Percentiles rank a stretch among this genome's conserved stretches.
Evolutionary conservation across 2,329 filamentous ascomycete species (phyloP).

Genomic region (Sclerotinia glacialis): DNA sequence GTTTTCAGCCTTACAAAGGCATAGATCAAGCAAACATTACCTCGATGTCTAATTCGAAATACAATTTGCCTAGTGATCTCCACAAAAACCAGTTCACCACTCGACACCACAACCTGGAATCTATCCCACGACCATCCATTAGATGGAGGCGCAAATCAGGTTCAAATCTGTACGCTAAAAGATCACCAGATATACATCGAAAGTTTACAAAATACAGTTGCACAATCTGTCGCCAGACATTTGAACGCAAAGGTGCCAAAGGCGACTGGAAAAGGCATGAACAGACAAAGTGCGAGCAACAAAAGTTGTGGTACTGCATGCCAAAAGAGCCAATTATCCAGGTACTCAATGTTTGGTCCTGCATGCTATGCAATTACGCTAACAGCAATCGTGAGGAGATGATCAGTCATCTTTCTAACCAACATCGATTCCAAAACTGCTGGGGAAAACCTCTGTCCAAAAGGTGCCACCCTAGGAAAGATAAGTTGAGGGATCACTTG

Average conservation of each 20-base stretch:
- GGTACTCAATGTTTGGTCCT: conserved; percentile 23
- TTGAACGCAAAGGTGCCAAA: conserved; percentile 26
- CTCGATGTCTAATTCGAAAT: not conserved
- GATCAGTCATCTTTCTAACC: conserved; percentile 23
- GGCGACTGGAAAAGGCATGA: conserved; percentile 34
- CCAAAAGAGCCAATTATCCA: conserved; percentile 21
- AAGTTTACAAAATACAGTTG: conserved; percentile 26
- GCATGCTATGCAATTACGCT: conserved; percentile 26
- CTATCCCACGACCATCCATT: not conserved
- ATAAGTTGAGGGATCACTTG: conserved; percentile 33
- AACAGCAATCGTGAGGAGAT: conserved; percentile 24
- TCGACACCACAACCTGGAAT: not conserved
- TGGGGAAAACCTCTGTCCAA: conserved; percentile 18
- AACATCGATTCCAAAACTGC: conserved; percentile 29
- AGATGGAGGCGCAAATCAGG: not conserved
- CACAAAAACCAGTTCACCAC: not conserved
- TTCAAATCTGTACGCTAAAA: not conserved
- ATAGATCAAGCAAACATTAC: not conserved
- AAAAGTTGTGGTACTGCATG: conserved; percentile 31
- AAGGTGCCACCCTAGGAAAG: conserved; percentile 28
- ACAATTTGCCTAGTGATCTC: not conserved
- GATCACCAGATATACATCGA: not conserved
- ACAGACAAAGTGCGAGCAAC: conserved; percentile 29
- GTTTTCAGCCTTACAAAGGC: not conserved
- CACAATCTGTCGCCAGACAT: conserved; percentile 26